Evolutionary conservation across 2,329 filamentous ascomycete species (phyloP), one percentile per base, ranked within the genome.

Genomic region (Ceratocystis smalleyi): DNA sequence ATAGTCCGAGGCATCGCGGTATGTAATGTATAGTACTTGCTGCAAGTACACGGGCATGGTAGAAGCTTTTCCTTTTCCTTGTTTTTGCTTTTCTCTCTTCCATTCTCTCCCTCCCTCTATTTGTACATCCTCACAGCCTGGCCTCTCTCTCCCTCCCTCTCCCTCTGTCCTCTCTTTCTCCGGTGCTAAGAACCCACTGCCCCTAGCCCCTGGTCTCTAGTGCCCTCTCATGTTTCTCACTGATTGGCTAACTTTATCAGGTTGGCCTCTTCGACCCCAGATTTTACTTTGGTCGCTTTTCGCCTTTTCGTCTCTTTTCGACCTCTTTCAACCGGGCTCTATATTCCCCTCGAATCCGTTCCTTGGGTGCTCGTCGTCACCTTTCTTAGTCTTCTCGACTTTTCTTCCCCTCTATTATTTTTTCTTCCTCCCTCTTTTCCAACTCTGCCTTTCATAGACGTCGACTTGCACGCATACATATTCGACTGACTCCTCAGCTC

Each of bases 241-340:
- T 59, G 57, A 40, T 60, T 40, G 32, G 35, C 57, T 60, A 43
- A 32, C n/a, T 24, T 19, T 10, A 27, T n/a, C 15, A 47, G 43
- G 24, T 35, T 47, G 40, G 22, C 30, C 49, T 55, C 35, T 32
- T 54, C 60, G 57, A 65, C 64, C 64, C 64, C 60, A 54, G 64
- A 65, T 65, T 65, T 65, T 54, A 66, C 43, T 66, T 63, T 61
- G 43, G 22, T 59, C 47, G 43, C 30, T 59, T 43, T 64, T 64
- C 43, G 8, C 49, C 54, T 49, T 49, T 43, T 62, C 57, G 40
- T 45, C 32, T 65, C 10, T 62, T 62, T 64, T 27, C 35, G 27
- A 10, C 24, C 30, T 43, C 17, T 15, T 47, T 64, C 35, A 24
- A 17, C 24, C 61, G 22, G 24, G 15, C 57, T 63, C 47, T 57